These are phyloP conservation scores for Fonsecaea multimorphosa DNA, from an alignment of 2,329 filamentous ascomycete genomes.

Conservation along the genomic window DNA sequence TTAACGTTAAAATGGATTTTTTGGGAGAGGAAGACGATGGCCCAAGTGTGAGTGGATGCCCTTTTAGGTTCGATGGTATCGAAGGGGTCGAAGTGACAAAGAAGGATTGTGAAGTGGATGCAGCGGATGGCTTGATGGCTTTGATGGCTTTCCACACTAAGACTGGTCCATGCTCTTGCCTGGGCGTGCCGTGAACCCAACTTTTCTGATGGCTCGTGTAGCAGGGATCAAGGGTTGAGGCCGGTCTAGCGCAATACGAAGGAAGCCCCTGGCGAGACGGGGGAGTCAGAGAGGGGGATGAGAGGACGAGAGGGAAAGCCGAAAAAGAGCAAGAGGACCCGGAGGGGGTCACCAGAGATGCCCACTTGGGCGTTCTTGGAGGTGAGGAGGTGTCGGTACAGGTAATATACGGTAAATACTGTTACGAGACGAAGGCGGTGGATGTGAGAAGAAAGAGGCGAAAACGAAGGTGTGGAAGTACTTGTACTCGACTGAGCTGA, in stretches of 20 bases:
- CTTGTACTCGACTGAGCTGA: slow-evolving; percentile 7
- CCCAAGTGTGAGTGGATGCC: slow-evolving; percentile 20
- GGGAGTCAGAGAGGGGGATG: not conserved
- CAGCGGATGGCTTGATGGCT: slow-evolving; percentile 23
- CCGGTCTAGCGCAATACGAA: not conserved
- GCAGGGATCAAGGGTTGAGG: slow-evolving; percentile 16
- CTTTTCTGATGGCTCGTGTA: not conserved
- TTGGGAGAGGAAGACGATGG: slow-evolving; percentile 12
- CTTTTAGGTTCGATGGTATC: slow-evolving; percentile 21
- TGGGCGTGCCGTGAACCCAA: slow-evolving; percentile 12
- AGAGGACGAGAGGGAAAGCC: not conserved
- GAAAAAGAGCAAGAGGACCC: slow-evolving; percentile 6
- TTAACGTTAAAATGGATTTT: slow-evolving; percentile 28
- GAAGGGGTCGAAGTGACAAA: slow-evolving; percentile 19
- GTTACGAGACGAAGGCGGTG: slow-evolving; percentile 1
- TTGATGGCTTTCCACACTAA: slow-evolving; percentile 5
- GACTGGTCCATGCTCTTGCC: slow-evolving; percentile 16
- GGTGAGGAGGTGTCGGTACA: not conserved
- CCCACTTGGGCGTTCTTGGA: not conserved
- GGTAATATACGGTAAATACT: slow-evolving; percentile 18
- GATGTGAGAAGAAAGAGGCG: slow-evolving; percentile 3
- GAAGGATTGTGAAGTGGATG: slow-evolving; percentile 24
- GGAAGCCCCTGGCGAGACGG: slow-evolving; percentile 11
- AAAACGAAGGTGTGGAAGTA: slow-evolving; percentile 7
- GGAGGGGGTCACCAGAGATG: not conserved